Evolutionary conservation across 2,329 filamentous ascomycete species (phyloP), one percentile per base, ranked within the genome.

Genomic region (Emericellopsis cladophorae): DNA sequence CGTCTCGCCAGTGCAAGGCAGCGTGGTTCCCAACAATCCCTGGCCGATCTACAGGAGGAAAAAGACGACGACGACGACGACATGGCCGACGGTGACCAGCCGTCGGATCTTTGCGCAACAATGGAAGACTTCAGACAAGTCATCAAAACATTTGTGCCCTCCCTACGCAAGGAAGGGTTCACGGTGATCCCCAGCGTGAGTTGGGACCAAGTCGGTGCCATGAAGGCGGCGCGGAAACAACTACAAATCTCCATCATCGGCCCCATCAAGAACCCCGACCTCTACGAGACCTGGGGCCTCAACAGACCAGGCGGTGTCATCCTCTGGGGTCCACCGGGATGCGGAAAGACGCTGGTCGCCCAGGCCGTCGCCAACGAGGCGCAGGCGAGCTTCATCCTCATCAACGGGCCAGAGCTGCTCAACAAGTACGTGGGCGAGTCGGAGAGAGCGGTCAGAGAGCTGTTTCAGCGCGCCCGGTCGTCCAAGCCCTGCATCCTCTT

Each of bases 381-480:
- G 7, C 87, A 90, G 58, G 92, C 92, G 37, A 96, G 95, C 61
- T 98, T 98, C 67, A 98, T 98, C 61, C 88, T 87, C 40, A 87
- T 98, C 62, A 95, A 95, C 61, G 92, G 92, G 0, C 92, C 92
- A 0, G 92, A 98, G 58, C 70, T 98, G 9, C 74, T 98, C 36
- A 96, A 96, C 68, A 98, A 96, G 62, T 98, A 90, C 57, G 89
- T 98, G 9, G 92, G 92, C 49, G 92, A 98, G 61, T 93, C 86
- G 7, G 92, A 98, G 63, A 82, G 90, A 10, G 86, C 89, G 1
- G 84, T 98, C 2, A 80, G 92, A 18, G 87, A 94, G 57, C 83
- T 96, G 0, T 98, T 98, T 60, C 77, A 81, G 47, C 81, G 90
- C 14, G 92, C 92, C 1, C 77, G 89, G 40, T 84, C 84, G 1